A percentile compares a stretch with the other conserved stretches of the same genome.
These are phyloP conservation scores for Parascedosporium putredinis DNA, from an alignment of 2,329 filamentous ascomycete species.

Conservation along the genomic window DNA sequence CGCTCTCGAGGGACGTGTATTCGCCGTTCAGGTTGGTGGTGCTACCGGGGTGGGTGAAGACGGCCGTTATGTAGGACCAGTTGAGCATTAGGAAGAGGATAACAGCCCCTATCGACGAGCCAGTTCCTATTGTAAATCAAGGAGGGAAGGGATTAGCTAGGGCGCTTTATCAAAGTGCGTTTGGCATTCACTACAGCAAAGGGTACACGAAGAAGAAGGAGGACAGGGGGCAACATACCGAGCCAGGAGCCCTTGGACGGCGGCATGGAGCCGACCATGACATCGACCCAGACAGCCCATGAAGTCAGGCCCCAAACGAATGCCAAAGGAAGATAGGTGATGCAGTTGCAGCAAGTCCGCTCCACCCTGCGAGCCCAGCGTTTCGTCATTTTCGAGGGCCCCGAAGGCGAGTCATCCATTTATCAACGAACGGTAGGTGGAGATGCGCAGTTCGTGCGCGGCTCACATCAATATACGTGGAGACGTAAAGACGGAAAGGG, in stretches of 20 bases:
- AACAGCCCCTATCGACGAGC: constrained; percentile 53
- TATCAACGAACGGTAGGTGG: neutral
- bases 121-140: too few species aligned
- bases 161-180: too few species aligned
- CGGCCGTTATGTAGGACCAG: constrained; percentile 82
- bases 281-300: constrained; percentile 86
- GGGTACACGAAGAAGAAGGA: neutral
- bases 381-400: constrained; percentile 37
- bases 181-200: neutral
- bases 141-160: too few species aligned
- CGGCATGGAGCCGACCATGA: constrained; percentile 54
- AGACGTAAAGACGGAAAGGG: too few species aligned
- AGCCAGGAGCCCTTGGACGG: constrained; percentile 42
- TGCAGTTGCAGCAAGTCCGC: constrained; percentile 69
- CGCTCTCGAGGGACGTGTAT: constrained; percentile 56
- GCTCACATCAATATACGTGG: too few species aligned
- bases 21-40: constrained; percentile 49
- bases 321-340: constrained; percentile 74
- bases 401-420: constrained; percentile 18
- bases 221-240: constrained; percentile 32
- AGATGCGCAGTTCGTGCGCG: neutral
- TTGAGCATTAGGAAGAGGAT: constrained; percentile 70
- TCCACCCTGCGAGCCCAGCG: constrained; percentile 62
- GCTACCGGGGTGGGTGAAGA: constrained; percentile 81
- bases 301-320: constrained; percentile 88